A percentile compares a stretch with the other conserved stretches of the same genome.
phyloP scores from a whole-genome alignment of 1,284 basidiomycete species.

The Sanghuangporus weigelae region DNA sequence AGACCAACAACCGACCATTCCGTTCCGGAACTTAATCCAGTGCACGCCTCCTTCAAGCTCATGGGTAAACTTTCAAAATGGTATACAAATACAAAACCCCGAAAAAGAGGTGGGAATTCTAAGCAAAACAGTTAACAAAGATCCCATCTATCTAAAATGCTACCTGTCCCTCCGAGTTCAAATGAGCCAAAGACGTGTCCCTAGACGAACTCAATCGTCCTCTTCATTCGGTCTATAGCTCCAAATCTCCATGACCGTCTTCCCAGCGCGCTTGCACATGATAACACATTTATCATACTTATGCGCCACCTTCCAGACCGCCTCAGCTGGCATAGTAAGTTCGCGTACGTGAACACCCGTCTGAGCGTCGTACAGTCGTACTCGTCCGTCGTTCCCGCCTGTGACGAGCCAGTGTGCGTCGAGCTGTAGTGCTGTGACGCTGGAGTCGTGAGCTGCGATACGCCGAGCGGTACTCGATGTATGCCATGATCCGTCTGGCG shows the following conservation, averaged over 20 bases:
- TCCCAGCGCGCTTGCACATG: conserved; percentile 77
- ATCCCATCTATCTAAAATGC: background rate
- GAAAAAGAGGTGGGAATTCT: background rate
- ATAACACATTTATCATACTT: conserved; percentile 77
- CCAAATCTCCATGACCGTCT: conserved; percentile 91
- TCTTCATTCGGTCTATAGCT: conserved; percentile 47
- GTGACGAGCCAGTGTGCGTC: conserved; percentile 77
- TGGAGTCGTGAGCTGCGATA: conserved; percentile 83
- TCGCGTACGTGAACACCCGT: conserved; percentile 74
- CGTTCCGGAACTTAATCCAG: no score
- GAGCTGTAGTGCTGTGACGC: conserved; percentile 88
- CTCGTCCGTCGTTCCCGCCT: conserved; percentile 88
- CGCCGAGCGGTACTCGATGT: conserved; percentile 33
- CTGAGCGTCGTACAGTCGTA: conserved; percentile 78
- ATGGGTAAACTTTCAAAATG: no score
- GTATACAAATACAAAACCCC: background rate
- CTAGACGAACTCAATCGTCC: conserved; percentile 12
- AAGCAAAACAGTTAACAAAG: background rate
- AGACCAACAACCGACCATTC: no score
- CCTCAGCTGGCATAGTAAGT: conserved; percentile 70
- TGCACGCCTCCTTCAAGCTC: no score
- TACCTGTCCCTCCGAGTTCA: background rate
- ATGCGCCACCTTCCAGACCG: conserved; percentile 86
- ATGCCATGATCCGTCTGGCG: conserved; percentile 24
- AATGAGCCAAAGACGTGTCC: background rate